Evolutionary conservation across 257 asterid species (phyloP), one percentile per base, ranked within the genome.

Genomic region (Solanum phureja): DNA sequence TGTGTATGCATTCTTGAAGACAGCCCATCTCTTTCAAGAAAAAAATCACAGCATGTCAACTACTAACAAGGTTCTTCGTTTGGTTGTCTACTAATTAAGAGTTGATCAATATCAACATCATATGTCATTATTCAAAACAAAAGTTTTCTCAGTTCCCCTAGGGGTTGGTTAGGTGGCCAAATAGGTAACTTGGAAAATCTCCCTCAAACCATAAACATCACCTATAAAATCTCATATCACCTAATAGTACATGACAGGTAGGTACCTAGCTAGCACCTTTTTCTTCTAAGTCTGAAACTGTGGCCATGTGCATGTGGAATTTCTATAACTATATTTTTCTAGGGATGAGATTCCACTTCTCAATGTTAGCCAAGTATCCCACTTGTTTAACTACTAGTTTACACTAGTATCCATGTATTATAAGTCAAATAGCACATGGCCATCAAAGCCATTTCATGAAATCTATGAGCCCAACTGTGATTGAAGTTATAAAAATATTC

Each of bases 241-340:
- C 76, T 27, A 81, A 81, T 81, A 81, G 68, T 8, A 44, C 38
- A 44, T 66, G 83, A 72, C 52, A 34, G 11, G 87, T 76, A 71
- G 42, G 79, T 71, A 56, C 34, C n/a, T 42, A 44, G 62, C 62
- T 40, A 44, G 66, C 66, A 37, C 52, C 89, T 74, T 40, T 27
- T 76, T 81, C 40, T 16, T 81, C 85, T 16, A 81, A 46, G 10
- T 81, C 66, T 21, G 64, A 58, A 42, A 76, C 46, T 8, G n/a
- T 60, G 52, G 62, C 83, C 90, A 86, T 84, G 83, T 89, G 89
- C 88, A n/a, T 34, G 37, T 74, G 11, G 71, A 81, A 86, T 66
- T 85, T 85, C 88, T 21, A 49, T 86, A n/a, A 56, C 27, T 23
- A 23, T 81, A 27, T 44, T 16, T 27, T 81, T 83, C 86, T 83